Evolutionary conservation across 768 basidiomycete species (phyloP).

Genomic region (Mrakia gelida): DNA sequence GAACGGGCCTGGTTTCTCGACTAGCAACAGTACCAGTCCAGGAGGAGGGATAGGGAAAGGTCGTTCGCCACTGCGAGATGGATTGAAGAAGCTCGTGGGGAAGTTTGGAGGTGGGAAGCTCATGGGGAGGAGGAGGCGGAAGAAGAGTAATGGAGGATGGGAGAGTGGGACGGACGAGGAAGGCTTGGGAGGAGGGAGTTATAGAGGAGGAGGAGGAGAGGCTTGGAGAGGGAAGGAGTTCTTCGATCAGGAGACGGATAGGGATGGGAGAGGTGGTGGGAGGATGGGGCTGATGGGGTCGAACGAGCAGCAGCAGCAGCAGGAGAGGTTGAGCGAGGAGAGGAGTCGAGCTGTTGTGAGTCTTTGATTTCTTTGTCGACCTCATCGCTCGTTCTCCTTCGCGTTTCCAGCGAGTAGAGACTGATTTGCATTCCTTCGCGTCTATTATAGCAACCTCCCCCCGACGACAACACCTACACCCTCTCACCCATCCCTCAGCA

Average conservation of each 20-base stretch:
- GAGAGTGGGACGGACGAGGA: not conserved
- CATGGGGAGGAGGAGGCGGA: not conserved
- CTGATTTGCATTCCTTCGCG: not conserved
- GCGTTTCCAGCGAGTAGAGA: not conserved
- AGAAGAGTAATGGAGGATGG: slow-evolving; percentile 10
- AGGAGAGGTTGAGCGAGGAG: not conserved
- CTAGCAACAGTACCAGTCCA: not conserved
- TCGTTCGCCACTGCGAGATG: not conserved
- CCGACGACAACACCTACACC: not conserved
- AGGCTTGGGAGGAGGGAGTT: not conserved
- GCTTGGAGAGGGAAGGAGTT: not conserved
- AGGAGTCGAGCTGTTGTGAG: not conserved
- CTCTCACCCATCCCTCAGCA: not conserved
- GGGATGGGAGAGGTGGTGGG: too few species aligned
- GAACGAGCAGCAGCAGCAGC: too few species aligned
- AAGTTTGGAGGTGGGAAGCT: slow-evolving; percentile 19
- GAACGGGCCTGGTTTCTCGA: not conserved
- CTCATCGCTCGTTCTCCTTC: too few species aligned
- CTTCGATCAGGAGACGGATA: not conserved
- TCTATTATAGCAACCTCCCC: not conserved
- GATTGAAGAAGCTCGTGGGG: slow-evolving; percentile 14
- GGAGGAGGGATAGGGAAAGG: not conserved
- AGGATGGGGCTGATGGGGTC: too few species aligned
- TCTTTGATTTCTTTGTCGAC: not conserved
- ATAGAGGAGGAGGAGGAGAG: not conserved